Evolutionary conservation across 192 early-diverging fungal species (phyloP), one percentile per base, ranked within the genome.

Genomic region (Rhizophagus clarus): DNA sequence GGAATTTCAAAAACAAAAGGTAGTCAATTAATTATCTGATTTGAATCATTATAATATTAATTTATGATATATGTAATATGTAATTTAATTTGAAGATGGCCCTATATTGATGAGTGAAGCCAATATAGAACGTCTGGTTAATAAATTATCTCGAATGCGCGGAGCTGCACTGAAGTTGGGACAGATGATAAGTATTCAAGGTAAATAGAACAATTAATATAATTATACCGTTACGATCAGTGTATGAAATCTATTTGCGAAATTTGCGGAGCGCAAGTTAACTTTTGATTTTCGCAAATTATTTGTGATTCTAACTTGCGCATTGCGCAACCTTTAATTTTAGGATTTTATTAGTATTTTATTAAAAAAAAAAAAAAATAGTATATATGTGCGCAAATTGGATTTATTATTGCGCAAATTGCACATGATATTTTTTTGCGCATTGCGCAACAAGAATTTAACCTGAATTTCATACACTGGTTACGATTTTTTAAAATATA

Each of bases 151-250:
- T 0, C 87, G 88, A 47, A 98, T 99, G 97, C 92, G 98, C 49
- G 98, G 98, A 1, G 98, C 98, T 0, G 98, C 98, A 7, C 85
- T 99, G 20, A 99, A 99, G 80, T 89, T 99, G 47, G 98, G 97
- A 6, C 98, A 99, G 83, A 98, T 99, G 96, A 82, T 99, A 2
- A 95, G 93, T 81, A 99, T 99, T 79, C 98, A 99, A 87, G 93
- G 94, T 88, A 88, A 75, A 51, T 3, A 40, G 34, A 77, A 22
- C 3, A 31, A 26, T 63, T 34, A 72, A 24, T 77, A 37, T 17
- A 32, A 49, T 3, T 73, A 37, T 76, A 29, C 12, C 11, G 12
- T 60, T 47, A 45, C 20, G 15, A 40, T 56, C n/a, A n/a, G n/a
- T n/a, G n/a, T n/a, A n/a, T n/a, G n/a, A n/a, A n/a, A n/a, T n/a